phyloP scores from a whole-genome alignment of 257 asterid genomes.

The Linaria vulgaris region DNA sequence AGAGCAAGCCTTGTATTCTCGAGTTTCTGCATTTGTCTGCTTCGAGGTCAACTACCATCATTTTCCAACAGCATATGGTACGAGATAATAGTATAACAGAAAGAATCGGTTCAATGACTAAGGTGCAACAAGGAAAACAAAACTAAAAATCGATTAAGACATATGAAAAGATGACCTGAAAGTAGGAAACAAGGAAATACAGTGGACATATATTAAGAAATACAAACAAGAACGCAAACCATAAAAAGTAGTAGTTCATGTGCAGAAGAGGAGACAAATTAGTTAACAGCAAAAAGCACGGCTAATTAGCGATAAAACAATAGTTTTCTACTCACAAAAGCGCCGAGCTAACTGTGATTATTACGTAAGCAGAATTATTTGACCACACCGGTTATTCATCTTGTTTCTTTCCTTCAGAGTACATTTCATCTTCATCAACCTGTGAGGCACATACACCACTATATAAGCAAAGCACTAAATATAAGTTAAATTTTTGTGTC shows the following conservation, averaged over 20 bases:
- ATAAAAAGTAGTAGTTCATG: neutral
- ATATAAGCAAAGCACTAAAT: conserved; percentile 36
- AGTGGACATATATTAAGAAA: neutral
- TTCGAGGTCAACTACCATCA: neutral
- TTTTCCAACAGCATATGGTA: too few species aligned
- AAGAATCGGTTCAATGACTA: neutral
- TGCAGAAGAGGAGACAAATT: neutral
- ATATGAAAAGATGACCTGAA: too few species aligned
- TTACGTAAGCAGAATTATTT: conserved; percentile 64
- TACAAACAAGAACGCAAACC: conserved; percentile 6
- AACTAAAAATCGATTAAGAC: too few species aligned
- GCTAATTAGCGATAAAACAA: conserved; percentile 18
- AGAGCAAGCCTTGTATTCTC: conserved; percentile 7
- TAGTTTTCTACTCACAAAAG: conserved; percentile 68
- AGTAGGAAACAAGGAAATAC: too few species aligned
- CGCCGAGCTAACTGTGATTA: conserved; percentile 79
- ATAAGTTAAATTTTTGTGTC: conserved; percentile 1
- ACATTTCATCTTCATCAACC: conserved; percentile 82
- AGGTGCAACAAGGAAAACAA: neutral
- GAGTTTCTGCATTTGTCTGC: neutral
- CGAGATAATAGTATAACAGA: neutral
- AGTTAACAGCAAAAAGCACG: conserved; percentile 9
- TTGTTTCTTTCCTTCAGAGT: conserved; percentile 54
- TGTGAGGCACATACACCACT: conserved; percentile 36
- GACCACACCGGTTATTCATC: conserved; percentile 55